Conservation (phyloP, 2,329 filamentous ascomycete species). For the Corinectria fuckeliana region DNA sequence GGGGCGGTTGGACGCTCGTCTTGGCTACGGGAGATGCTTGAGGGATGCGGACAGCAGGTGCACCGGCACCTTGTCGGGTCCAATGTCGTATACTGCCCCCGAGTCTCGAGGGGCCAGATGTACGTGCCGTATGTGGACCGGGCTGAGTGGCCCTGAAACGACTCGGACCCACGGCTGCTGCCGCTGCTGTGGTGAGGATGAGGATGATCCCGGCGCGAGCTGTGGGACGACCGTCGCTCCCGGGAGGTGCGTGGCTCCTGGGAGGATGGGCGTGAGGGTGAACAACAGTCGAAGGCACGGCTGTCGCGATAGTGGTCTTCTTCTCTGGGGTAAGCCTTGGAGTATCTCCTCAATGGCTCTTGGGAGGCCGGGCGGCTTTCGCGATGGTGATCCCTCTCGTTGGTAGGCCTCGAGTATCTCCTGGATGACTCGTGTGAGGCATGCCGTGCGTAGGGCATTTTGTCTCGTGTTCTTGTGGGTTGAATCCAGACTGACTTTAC, state of each 20-base stretch:
- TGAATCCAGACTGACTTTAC: no score
- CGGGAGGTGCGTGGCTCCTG: background rate
- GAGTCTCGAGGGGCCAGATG: constrained; percentile 25
- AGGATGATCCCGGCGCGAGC: background rate
- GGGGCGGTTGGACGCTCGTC: constrained; percentile 9
- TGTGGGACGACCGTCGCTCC: background rate
- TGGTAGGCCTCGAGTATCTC: background rate
- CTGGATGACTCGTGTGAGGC: constrained; percentile 1
- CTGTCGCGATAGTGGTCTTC: background rate
- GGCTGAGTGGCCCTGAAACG: background rate
- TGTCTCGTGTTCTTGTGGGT: background rate
- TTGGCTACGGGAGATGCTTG: constrained; percentile 17
- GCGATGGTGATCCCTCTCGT: background rate
- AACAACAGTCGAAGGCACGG: background rate
- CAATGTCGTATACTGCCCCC: constrained; percentile 22
- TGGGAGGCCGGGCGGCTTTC: background rate
- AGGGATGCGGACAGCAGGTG: constrained; percentile 35
- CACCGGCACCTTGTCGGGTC: constrained; percentile 33
- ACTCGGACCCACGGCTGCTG: background rate
- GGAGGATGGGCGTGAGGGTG: constrained; percentile 1
- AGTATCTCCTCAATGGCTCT: constrained; percentile 6
- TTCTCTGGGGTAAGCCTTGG: background rate
- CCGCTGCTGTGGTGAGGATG: background rate
- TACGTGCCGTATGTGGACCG: constrained; percentile 31
- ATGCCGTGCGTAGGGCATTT: constrained; percentile 21